Evolutionary conservation across 192 early-diverging fungal genomes (phyloP).

Genomic region (Physocladia obscura): DNA sequence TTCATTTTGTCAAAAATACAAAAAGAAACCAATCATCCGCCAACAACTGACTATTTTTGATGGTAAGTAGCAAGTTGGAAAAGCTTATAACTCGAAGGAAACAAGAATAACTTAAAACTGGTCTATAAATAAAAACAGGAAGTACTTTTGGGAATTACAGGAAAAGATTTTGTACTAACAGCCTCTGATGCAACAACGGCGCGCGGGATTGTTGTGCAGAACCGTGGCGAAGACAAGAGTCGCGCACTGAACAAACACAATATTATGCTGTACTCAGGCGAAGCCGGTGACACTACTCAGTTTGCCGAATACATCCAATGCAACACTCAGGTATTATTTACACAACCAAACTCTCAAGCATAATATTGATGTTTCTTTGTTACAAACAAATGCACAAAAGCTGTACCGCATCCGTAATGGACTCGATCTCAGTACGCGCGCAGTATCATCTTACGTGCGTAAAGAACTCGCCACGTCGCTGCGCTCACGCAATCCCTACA

Average conservation of each 20-base stretch:
- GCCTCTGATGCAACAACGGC: conserved; percentile 76
- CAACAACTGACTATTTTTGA: no score
- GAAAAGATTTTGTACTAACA: conserved; percentile 89
- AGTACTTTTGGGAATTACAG: conserved; percentile 82
- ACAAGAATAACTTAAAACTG: no score
- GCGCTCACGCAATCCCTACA: conserved; percentile 80
- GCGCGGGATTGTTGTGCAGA: conserved; percentile 88
- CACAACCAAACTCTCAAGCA: no score
- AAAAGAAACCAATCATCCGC: no score
- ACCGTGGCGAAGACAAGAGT: conserved; percentile 89
- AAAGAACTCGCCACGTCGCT: conserved; percentile 82
- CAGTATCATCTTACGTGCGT: conserved; percentile 79
- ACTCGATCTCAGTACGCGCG: conserved; percentile 74
- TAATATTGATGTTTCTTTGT: not conserved
- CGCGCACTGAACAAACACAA: conserved; percentile 78
- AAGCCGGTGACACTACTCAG: conserved; percentile 87
- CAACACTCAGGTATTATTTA: conserved; percentile 87
- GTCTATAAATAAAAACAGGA: no score
- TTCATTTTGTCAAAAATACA: no score
- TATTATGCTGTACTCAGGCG: conserved; percentile 83
- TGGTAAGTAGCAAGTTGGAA: no score
- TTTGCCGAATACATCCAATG: conserved; percentile 96
- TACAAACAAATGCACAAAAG: not conserved
- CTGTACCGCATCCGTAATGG: conserved; percentile 54
- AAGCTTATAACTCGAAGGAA: no score